These are phyloP conservation scores for Lactifluus volemus DNA, from an alignment of 768 basidiomycete genomes.

Conservation along the genomic window DNA sequence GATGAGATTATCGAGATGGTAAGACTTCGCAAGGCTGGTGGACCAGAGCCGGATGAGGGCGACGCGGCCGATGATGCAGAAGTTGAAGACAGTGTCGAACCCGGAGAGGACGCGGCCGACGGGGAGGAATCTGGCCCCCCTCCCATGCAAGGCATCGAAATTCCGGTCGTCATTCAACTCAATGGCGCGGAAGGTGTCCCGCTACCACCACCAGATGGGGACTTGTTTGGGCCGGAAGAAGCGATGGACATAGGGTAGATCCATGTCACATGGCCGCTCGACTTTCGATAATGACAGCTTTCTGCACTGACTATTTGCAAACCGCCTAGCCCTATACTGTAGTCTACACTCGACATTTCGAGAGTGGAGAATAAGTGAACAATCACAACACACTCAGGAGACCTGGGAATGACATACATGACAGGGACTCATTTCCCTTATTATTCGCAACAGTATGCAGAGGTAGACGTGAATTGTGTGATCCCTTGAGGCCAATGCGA, in stretches of 20 bases:
- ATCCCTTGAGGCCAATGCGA: no score
- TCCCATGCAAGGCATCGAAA: constrained; percentile 10
- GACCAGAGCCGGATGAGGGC: constrained; percentile 35
- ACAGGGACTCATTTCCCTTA: no score
- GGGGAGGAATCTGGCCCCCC: constrained; percentile 19
- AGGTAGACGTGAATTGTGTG: no score
- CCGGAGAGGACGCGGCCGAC: constrained; percentile 27
- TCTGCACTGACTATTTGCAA: background rate
- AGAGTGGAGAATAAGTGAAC: no score
- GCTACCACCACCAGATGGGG: constrained; percentile 11
- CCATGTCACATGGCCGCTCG: background rate
- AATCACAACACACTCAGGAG: no score
- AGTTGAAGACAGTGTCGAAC: constrained; percentile 29
- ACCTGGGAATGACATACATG: no score
- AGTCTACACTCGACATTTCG: background rate
- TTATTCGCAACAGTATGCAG: no score
- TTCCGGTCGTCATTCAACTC: constrained; percentile 8
- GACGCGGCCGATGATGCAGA: constrained; percentile 27
- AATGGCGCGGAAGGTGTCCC: constrained; percentile 7
- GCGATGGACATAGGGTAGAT: constrained; percentile 27
- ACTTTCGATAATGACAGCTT: background rate
- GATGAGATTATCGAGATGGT: constrained; percentile 75
- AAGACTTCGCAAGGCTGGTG: constrained; percentile 62
- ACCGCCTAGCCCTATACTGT: no score
- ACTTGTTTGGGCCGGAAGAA: constrained; percentile 18